These are phyloP conservation scores for Cydonia oblonga DNA, from an alignment of 331 rosid species.

Conservation along the genomic window DNA sequence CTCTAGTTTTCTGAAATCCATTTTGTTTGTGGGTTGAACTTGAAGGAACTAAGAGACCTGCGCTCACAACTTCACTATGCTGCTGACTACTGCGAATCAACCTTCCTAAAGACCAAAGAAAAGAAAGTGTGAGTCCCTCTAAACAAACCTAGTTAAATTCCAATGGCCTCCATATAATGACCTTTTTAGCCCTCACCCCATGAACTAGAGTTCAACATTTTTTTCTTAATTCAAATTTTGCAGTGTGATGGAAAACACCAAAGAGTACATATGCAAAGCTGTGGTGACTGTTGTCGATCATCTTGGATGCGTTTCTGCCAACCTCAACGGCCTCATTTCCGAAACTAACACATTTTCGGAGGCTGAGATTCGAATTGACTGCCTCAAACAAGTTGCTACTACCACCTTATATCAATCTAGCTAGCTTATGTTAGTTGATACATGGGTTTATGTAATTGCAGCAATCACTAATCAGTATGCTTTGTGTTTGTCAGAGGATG, in stretches of 20 bases:
- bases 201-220: background rate
- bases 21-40: background rate
- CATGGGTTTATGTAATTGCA: background rate
- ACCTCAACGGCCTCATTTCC: conserved; percentile 49
- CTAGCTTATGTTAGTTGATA: background rate
- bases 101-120: conserved; percentile 42
- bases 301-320: conserved; percentile 71
- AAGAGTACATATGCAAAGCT: conserved; percentile 67
- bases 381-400: conserved; percentile 57
- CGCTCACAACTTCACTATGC: conserved; percentile 65
- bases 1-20: background rate
- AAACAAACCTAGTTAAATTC: background rate
- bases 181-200: background rate
- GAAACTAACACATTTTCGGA: conserved; percentile 45
- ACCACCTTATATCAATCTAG: background rate
- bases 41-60: conserved; percentile 58
- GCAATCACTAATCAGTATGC: background rate
- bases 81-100: conserved; percentile 67
- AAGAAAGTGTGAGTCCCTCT: conserved; percentile 45
- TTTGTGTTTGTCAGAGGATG: conserved; percentile 40
- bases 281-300: conserved; percentile 76
- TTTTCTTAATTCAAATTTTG: background rate
- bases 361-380: conserved; percentile 45
- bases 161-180: background rate
- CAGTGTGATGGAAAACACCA: conserved; percentile 72